These are phyloP conservation scores for Mimosa pudica DNA, from an alignment of 306 rosid genomes.

Conservation along the genomic window DNA sequence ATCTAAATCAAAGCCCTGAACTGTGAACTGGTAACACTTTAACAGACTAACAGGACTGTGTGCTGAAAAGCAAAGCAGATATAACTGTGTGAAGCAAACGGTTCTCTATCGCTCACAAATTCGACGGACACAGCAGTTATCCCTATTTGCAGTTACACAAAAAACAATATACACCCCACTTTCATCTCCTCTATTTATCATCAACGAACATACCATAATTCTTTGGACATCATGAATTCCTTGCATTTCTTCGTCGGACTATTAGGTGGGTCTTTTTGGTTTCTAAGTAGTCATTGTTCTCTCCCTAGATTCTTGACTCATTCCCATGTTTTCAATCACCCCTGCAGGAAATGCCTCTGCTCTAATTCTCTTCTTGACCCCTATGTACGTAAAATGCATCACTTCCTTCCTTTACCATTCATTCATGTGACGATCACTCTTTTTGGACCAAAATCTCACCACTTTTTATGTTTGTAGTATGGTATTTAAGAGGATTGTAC, in stretches of 20 bases:
- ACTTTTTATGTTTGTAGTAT: conserved; percentile 34
- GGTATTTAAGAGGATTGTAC: conserved; percentile 56
- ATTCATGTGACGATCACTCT: background rate
- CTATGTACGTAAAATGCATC: conserved; percentile 38
- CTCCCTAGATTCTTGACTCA: background rate
- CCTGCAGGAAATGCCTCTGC: conserved; percentile 59
- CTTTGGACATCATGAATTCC: conserved; percentile 37
- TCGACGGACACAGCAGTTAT: background rate
- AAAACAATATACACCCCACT: background rate
- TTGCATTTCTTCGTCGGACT: conserved; percentile 46
- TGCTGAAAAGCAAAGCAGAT: background rate
- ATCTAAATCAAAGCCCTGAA: too few species aligned
- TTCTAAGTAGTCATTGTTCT: conserved; percentile 28
- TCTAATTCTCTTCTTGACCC: conserved; percentile 66
- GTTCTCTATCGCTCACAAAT: background rate
- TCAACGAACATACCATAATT: background rate
- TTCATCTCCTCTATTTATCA: background rate
- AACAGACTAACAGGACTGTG: too few species aligned
- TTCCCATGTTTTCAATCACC: background rate
- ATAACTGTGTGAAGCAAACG: conserved; percentile 16
- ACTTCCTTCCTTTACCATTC: background rate
- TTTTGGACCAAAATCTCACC: background rate
- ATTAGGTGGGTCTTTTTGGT: conserved; percentile 1
- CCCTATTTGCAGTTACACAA: background rate
- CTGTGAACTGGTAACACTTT: too few species aligned